Conservation (phyloP, 306 rosid genomes). For the Trifolium repens region DNA sequence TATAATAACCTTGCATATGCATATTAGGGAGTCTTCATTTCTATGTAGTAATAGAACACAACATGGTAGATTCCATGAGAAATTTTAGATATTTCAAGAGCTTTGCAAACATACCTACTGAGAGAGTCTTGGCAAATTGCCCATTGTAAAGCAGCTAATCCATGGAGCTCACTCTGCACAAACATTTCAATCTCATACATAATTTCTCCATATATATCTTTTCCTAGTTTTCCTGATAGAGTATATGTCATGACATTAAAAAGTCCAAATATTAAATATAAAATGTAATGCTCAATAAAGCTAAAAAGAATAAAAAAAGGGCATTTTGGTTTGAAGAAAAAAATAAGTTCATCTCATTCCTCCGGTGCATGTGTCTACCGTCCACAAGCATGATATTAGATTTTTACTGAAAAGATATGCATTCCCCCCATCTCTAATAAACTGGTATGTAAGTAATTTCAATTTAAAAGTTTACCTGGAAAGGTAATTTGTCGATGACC, state of each 20-base stretch:
- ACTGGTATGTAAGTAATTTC: conserved; percentile 7
- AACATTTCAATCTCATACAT: conserved; percentile 46
- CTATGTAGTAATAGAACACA: conserved; percentile 6
- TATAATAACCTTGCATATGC: conserved; percentile 24
- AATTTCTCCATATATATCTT: conserved; percentile 41
- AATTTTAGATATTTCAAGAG: conserved; percentile 30
- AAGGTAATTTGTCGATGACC: conserved; percentile 71
- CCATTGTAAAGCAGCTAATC: conserved; percentile 96
- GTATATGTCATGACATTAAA: conserved; percentile 28
- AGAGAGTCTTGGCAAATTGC: conserved; percentile 91
- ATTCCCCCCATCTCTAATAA: background rate
- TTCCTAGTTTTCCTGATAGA: conserved; percentile 41
- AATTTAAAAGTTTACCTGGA: conserved; percentile 61
- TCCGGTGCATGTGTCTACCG: background rate
- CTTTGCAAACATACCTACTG: conserved; percentile 57
- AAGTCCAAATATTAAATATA: conserved; percentile 28
- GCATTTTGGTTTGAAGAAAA: conserved; percentile 13
- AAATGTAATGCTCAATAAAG: conserved; percentile 23
- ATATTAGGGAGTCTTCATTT: conserved; percentile 31
- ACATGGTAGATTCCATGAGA: conserved; percentile 27
- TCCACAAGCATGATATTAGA: conserved; percentile 22
- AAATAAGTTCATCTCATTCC: conserved; percentile 31
- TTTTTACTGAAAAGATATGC: conserved; percentile 13
- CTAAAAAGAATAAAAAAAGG: background rate
- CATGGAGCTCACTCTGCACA: conserved; percentile 88